Conservation (phyloP, 768 basidiomycete genomes). For the Amanita pseudoporphyria region DNA sequence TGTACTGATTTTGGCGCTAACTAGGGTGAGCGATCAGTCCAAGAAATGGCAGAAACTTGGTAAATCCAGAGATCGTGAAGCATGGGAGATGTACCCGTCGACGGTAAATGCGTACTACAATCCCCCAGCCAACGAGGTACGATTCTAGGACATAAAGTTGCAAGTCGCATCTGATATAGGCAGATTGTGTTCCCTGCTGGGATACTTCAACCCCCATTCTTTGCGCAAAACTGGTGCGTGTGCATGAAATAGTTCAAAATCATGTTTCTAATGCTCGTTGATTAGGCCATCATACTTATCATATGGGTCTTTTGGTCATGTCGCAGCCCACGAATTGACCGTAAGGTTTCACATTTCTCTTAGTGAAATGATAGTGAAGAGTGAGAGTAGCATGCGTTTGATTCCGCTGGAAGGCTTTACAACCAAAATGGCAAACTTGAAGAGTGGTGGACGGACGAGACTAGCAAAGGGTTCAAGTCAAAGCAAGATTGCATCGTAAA, state of each 20-base stretch:
- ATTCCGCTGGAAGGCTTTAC: slow-evolving; percentile 83
- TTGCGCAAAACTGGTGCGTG: slow-evolving; percentile 62
- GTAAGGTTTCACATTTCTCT: slow-evolving; percentile 28
- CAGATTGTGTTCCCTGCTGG: slow-evolving; percentile 96
- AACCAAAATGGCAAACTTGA: slow-evolving; percentile 83
- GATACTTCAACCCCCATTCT: slow-evolving; percentile 89
- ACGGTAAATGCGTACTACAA: slow-evolving; percentile 87
- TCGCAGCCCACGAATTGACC: slow-evolving; percentile 88
- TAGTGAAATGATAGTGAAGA: neutral
- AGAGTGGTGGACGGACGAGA: slow-evolving; percentile 90
- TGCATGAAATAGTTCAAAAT: neutral
- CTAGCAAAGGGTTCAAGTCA: slow-evolving; percentile 73
- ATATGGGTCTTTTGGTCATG: slow-evolving; percentile 89
- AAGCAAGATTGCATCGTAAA: slow-evolving; percentile 85
- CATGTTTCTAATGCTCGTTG: slow-evolving; percentile 8
- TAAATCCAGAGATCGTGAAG: slow-evolving; percentile 48
- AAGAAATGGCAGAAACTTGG: slow-evolving; percentile 75
- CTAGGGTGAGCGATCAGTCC: slow-evolving; percentile 47
- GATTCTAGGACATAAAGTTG: slow-evolving; percentile 5
- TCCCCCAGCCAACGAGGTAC: slow-evolving; percentile 79
- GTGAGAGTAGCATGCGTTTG: slow-evolving; percentile 67
- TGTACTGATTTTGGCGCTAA: neutral
- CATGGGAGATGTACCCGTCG: slow-evolving; percentile 86
- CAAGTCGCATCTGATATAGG: neutral
- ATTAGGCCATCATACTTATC: slow-evolving; percentile 78